These are phyloP conservation scores for Crithidia mellificae DNA, from an alignment of 208 protist genomes.

Conservation along the genomic window DNA sequence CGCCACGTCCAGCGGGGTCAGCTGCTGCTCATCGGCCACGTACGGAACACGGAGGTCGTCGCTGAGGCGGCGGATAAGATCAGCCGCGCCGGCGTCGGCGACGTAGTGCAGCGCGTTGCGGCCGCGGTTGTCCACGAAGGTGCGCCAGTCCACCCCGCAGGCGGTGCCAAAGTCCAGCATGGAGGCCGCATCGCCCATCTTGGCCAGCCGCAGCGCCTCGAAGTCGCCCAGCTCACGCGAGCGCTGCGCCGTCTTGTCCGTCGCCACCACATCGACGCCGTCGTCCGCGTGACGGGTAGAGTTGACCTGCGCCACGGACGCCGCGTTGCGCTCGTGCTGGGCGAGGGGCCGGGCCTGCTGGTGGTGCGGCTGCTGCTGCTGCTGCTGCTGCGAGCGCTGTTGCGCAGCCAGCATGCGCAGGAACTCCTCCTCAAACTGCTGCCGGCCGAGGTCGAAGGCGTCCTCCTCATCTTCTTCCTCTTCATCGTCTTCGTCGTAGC, in stretches of 20 bases:
- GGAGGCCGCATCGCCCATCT: conserved; percentile 76
- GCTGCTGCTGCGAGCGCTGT: conserved; percentile 13
- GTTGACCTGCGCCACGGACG: conserved; percentile 30
- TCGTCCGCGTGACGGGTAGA: conserved; percentile 35
- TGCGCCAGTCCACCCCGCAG: conserved; percentile 36
- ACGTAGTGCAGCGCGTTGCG: conserved; percentile 86
- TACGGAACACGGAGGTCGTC: conserved; percentile 53
- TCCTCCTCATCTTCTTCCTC: conserved; percentile 35
- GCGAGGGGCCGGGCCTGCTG: conserved; percentile 7
- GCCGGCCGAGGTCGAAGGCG: conserved; percentile 18
- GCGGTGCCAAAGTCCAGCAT: conserved; percentile 52
- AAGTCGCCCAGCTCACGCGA: conserved; percentile 70
- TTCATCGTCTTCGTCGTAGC: conserved; percentile 31
- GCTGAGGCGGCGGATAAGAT: conserved; percentile 54
- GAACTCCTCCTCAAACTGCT: conserved; percentile 40
- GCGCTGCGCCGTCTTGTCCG: conserved; percentile 31
- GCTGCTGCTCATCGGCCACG: conserved; percentile 55
- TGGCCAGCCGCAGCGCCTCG: conserved; percentile 79
- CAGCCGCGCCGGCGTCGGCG: conserved; percentile 60
- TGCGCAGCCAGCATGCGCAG: conserved; percentile 11
- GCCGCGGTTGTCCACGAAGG: conserved; percentile 71
- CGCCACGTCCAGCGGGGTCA: conserved; percentile 82
- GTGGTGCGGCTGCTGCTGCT: conserved; percentile 2
- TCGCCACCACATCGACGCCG: conserved; percentile 45
- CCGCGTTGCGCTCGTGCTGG: conserved; percentile 29